A percentile compares a stretch with the other conserved stretches of the same genome.
Evolutionary conservation across 306 rosid genomes (phyloP).

Genomic region (Rosa chinensis): DNA sequence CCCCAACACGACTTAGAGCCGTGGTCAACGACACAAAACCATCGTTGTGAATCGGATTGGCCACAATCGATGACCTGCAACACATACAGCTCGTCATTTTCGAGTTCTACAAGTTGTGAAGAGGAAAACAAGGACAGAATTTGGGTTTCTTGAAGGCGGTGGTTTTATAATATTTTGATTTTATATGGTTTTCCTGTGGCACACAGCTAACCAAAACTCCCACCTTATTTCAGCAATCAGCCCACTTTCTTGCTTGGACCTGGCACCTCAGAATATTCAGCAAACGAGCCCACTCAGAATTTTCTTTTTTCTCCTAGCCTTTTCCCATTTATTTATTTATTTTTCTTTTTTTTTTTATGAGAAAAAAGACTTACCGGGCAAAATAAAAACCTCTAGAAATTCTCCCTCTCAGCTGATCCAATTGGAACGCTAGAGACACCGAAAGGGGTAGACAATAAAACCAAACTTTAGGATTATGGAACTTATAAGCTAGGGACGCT

Average conservation of each 20-base stretch:
- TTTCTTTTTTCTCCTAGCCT: too few species aligned
- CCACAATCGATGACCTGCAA: constrained; percentile 26
- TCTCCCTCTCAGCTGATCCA: too few species aligned
- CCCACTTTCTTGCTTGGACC: constrained; percentile 1
- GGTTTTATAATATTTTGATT: background rate
- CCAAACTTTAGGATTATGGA: too few species aligned
- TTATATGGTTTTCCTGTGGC: constrained; percentile 4
- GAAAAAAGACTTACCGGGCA: too few species aligned
- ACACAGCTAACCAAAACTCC: background rate
- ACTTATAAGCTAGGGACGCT: too few species aligned
- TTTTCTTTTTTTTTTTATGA: too few species aligned
- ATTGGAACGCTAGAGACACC: too few species aligned
- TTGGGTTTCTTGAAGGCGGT: background rate
- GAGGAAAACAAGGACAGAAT: background rate
- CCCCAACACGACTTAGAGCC: constrained; percentile 4
- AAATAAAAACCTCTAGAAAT: too few species aligned
- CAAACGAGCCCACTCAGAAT: too few species aligned
- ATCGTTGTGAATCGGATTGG: constrained; percentile 20
- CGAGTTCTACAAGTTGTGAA: background rate
- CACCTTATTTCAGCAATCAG: background rate
- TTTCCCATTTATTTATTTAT: too few species aligned
- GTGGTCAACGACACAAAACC: constrained; percentile 26
- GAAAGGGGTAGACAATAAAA: too few species aligned
- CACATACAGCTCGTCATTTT: constrained; percentile 41
- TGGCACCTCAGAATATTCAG: background rate